phyloP scores from a whole-genome alignment of 495 filamentous ascomycete genomes.

The Choiromyces venosus region DNA sequence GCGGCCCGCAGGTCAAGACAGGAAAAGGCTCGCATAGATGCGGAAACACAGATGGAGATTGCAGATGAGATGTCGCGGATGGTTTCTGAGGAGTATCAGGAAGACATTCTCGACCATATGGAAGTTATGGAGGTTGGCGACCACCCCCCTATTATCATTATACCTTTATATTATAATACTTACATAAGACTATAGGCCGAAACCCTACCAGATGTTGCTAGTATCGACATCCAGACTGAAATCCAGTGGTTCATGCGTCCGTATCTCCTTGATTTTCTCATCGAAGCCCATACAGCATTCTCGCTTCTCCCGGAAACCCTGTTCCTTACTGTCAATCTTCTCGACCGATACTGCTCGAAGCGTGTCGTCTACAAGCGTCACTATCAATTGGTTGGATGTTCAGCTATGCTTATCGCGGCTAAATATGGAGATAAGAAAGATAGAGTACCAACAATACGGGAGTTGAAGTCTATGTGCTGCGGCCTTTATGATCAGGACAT shows the following conservation, averaged over 20 bases:
- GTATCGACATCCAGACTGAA: constrained; percentile 97
- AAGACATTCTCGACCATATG: constrained; percentile 90
- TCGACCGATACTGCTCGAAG: constrained; percentile 95
- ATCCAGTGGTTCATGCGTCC: constrained; percentile 99
- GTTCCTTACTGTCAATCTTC: constrained; percentile 90
- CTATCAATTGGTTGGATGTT: constrained; percentile 96
- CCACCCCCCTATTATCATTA: constrained; percentile 3
- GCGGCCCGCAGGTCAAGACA: constrained; percentile 38
- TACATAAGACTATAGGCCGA: constrained; percentile 56
- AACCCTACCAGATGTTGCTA: constrained; percentile 89
- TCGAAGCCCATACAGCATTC: constrained; percentile 94
- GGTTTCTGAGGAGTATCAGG: constrained; percentile 80
- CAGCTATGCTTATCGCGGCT: constrained; percentile 89
- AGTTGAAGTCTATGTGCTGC: constrained; percentile 98
- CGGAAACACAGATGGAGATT: constrained; percentile 49
- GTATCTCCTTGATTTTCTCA: constrained; percentile 95
- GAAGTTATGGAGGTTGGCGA: constrained; percentile 70
- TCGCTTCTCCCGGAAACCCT: constrained; percentile 88
- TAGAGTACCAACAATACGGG: constrained; percentile 86
- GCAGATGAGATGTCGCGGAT: constrained; percentile 78
- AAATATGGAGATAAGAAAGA: constrained; percentile 99
- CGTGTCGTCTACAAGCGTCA: constrained; percentile 99
- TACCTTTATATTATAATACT: constrained; percentile 31
- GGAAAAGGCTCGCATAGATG: constrained; percentile 39
- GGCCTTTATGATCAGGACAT: constrained; percentile 97